phyloP scores from a whole-genome alignment of 2,329 filamentous ascomycete genomes.

The Thelonectria olida region DNA sequence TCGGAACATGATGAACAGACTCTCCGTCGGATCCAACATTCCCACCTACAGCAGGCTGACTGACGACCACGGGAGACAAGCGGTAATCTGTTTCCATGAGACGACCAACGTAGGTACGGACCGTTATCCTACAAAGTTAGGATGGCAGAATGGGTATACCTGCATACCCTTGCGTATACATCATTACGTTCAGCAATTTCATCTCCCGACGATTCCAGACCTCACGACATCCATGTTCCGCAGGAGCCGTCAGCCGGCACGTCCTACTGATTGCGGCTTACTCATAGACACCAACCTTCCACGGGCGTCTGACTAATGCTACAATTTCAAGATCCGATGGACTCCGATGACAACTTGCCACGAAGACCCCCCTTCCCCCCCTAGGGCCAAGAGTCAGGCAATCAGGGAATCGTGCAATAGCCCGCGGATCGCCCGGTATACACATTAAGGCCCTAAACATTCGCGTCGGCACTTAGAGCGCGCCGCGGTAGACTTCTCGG shows the following conservation, averaged over 20 bases:
- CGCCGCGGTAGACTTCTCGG: constrained; percentile 26
- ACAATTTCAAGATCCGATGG: constrained; percentile 11
- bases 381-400: not conserved
- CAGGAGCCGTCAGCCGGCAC: constrained; percentile 9
- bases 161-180: not conserved
- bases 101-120: not conserved
- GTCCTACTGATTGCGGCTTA: constrained; percentile 8
- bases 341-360: constrained; percentile 5
- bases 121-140: too few species aligned
- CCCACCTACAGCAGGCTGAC: not conserved
- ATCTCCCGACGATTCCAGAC: not conserved
- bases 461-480: constrained; percentile 36
- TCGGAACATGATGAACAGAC: not conserved
- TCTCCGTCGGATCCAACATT: not conserved
- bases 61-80: not conserved
- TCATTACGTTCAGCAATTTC: constrained; percentile 6
- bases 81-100: not conserved
- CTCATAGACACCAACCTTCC: constrained; percentile 7
- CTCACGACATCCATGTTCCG: constrained; percentile 2
- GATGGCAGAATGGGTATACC: not conserved
- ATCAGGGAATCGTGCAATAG: constrained; percentile 25
- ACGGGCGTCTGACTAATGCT: constrained; percentile 12
- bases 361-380: not conserved
- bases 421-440: constrained; percentile 35
- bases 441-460: constrained; percentile 18